A percentile compares a stretch with the other conserved stretches of the same genome.
phyloP scores from a whole-genome alignment of 306 rosid genomes.

The Vachellia collinsii region DNA sequence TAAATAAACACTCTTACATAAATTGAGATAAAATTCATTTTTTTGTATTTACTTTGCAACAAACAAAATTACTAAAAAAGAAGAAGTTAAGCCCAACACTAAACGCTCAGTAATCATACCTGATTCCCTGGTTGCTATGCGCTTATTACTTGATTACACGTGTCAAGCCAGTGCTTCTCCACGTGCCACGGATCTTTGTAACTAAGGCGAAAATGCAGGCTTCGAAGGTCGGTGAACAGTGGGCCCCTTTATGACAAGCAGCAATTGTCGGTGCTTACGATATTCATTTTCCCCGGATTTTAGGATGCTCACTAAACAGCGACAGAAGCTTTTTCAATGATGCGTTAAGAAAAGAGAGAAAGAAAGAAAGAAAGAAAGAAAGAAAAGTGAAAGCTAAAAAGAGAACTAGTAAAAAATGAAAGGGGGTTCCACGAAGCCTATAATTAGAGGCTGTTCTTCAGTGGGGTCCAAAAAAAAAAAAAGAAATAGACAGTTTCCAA shows the following conservation, averaged over 20 bases:
- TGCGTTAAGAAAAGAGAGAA: too few species aligned
- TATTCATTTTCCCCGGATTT: background rate
- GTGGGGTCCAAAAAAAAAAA: too few species aligned
- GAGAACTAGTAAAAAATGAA: background rate
- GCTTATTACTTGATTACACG: background rate
- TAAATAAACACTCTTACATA: too few species aligned
- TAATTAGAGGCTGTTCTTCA: background rate
- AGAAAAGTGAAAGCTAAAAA: background rate
- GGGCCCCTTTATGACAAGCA: slow-evolving; percentile 29
- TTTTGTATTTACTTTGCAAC: too few species aligned
- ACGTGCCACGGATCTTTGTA: background rate
- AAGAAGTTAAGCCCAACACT: too few species aligned
- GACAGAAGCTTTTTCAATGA: background rate
- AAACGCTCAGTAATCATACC: too few species aligned
- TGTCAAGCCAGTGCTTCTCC: background rate
- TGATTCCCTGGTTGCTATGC: background rate
- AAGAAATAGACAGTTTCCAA: background rate
- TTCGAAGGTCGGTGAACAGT: slow-evolving; percentile 27
- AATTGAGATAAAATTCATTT: too few species aligned
- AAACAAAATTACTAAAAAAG: too few species aligned
- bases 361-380: background rate
- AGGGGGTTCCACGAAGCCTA: background rate
- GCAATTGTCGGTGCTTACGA: slow-evolving; percentile 25
- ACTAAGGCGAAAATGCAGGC: background rate
- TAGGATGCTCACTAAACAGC: background rate